Evolutionary conservation across 179 eudicot species (phyloP), one percentile per base, ranked within the genome.

Genomic region (Amaranthus tricolor): DNA sequence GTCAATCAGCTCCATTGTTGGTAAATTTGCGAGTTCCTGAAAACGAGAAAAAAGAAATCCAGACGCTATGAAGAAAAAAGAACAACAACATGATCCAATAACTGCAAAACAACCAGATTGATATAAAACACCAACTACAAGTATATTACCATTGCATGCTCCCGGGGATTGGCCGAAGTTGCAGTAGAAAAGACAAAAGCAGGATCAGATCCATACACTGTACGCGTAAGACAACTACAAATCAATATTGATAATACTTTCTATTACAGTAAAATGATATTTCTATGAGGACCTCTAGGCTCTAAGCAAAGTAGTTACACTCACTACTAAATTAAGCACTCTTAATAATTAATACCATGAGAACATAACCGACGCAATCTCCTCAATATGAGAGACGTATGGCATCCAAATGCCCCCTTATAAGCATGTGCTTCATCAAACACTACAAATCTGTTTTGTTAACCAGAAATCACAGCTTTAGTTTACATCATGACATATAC

Each of bases 391-490:
- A 91, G 96, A 78, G 99, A 88, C 80, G 96, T 85, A 84, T 95
- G 98, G 69, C 96, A 93, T 66, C 99, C 99, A 83, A 95, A 95
- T 72, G 98, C 89, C 68, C 99, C 99, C 80, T 93, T 95, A 76
- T 95, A 95, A 55, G 84, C 74, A 83, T 95, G 99, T 75, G 99
- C 92, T 87, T 95, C 99, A 83, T 95, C 98, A 78, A 95, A 85
- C 71, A 95, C 79, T 66, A 95, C 81, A 84, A 84, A 95, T 85
- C 99, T 93, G 83, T 31, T 68, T 64, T 48, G 50, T 56, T 60
- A 74, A 52, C 19, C 15, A 55, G 24, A 65, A 44, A 58, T 31
- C 63, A 52, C 58, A 71, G 19, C 62, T 71, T 74, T 58, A 70
- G 71, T 24, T 49, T 64, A 66, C 71, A 24, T 49, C 11, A 21